Base-by-base conservation (phyloP, 2,329 filamentous ascomycete genomes). In the Dendryphion nanum region DNA sequence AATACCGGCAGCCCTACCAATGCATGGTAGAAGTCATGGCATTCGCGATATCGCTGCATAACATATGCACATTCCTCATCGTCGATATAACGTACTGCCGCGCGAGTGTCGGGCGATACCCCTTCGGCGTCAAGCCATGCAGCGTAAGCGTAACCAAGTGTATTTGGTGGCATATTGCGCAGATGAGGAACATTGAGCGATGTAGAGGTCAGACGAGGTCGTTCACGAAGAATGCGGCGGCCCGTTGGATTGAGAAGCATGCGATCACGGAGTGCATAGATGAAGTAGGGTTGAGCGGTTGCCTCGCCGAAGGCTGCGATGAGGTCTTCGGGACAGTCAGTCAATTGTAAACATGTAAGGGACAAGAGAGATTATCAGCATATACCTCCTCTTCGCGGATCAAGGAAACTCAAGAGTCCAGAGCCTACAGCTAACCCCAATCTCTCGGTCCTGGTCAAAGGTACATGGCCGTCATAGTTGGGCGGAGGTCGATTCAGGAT, bases 21-120 rank as follows among this genome's bases (percentile, higher is more conserved):
- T 0, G 93, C 91, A 66, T 98, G 93, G 71, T 94, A 96, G 68
- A 98, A 96, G 65, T 98, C 93, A 66, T 98, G 93, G 51, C 86
- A 95, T 69, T 98, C 93, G 45, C 93, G 83, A 68, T 98, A 98
- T 37, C 93, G 82, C 73, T 97, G 93, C 86, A 98, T 94, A 14
- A 97, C 93, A 71, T 97, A 98, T 23, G 93, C 93, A 64, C 90
- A 95, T 69, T 98, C 93, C 53, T 86, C 83, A 61, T 97, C 84
- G 66, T 97, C 90, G 45, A 98, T 89, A 70, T 95, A 97, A 36
- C 86, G 81, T 28, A 98, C 93, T 2, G 68, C 64, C 28, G 84
- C 75, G 31, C 93, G 82, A 5, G 91, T 95, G 66, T 98, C 93
- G 1, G 93, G 93, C 6, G 86, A 86, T 12, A 98, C 91, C 44